These are phyloP conservation scores for Fonsecaea erecta DNA, from an alignment of 2,329 filamentous ascomycete genomes.

Conservation along the genomic window DNA sequence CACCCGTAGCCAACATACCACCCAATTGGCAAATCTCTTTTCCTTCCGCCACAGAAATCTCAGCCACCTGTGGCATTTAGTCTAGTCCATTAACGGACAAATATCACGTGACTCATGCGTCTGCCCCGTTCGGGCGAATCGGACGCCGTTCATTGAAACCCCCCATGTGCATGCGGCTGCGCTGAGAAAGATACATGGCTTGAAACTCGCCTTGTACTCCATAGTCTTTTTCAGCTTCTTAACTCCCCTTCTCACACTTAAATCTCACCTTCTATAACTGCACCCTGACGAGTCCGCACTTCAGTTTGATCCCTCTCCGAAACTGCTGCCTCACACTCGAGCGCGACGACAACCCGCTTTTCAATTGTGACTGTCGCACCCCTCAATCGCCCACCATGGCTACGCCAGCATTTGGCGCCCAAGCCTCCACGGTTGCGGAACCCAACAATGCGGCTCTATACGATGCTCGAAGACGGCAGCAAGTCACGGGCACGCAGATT, in stretches of 20 bases:
- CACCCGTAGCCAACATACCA: not conserved
- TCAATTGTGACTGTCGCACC: constrained; percentile 1
- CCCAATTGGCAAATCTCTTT: not conserved
- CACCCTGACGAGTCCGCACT: not conserved
- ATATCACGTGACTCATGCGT: too few relatives aligned
- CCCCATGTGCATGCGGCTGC: constrained; percentile 4
- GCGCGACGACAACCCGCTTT: not conserved
- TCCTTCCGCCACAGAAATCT: not conserved
- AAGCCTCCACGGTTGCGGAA: constrained; percentile 44
- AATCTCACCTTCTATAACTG: not conserved
- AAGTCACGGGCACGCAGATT: constrained; percentile 64
- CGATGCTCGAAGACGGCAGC: constrained; percentile 50
- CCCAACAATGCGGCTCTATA: constrained; percentile 52
- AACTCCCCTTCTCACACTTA: not conserved
- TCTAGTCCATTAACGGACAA: not conserved
- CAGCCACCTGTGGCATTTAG: not conserved
- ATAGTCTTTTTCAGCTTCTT: constrained; percentile 6
- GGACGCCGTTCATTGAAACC: not conserved
- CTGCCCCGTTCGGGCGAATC: constrained; percentile 3
- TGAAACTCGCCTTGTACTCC: constrained; percentile 11
- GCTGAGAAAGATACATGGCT: not conserved
- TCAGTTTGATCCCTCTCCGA: not conserved
- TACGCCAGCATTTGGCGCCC: constrained; percentile 49
- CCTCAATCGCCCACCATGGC: constrained; percentile 42
- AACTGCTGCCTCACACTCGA: not conserved